Evolutionary conservation across 2,329 filamentous ascomycete species (phyloP), one percentile per base, ranked within the genome.

Genomic region (Hymenoscyphus fructigenus): DNA sequence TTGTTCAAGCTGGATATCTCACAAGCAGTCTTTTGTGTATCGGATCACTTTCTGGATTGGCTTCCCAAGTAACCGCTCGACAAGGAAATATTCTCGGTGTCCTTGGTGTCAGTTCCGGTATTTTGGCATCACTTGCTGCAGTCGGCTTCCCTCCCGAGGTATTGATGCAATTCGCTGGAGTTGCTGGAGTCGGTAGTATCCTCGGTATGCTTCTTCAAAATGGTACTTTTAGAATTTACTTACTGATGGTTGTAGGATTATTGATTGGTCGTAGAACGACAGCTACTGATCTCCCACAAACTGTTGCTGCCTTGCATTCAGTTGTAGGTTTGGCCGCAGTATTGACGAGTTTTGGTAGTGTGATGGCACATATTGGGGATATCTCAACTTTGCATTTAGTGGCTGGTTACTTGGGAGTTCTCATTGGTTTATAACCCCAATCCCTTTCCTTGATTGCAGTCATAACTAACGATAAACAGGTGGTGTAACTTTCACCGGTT

Each of bases 241-340:
- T 12, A 57, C 60, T 38, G 65, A 23, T n/a, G 0, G 41, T 41
- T 36, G 32, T 67, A 69, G 88, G 91, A 36, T 84, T 91, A 59
- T 75, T 93, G 28, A 94, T 97, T 68, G 93, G 92, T 55, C 90
- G 92, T 71, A 86, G 92, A 14, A 96, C 96, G 69, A 96, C 92
- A 0, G 91, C 93, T 0, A 96, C 92, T 0, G 91, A 92, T 62
- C 85, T 97, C 1, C 93, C 93, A 0, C 92, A 97, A 76, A 96
- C 92, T 0, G 92, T 96, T 1, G 93, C 92, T 23, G 92, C 92
- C 0, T 81, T 97, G 34, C 93, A 96, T 78, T 96, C 92, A 0
- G 92, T 97, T 7, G 93, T 97, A 36, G 93, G 93, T 76, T 83
- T 97, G 0, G 92, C 92, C 12, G 93, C 93, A 10, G 92, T 97